These are phyloP conservation scores for Bruguiera sexangula DNA, from an alignment of 345 rosid genomes.

Conservation along the genomic window DNA sequence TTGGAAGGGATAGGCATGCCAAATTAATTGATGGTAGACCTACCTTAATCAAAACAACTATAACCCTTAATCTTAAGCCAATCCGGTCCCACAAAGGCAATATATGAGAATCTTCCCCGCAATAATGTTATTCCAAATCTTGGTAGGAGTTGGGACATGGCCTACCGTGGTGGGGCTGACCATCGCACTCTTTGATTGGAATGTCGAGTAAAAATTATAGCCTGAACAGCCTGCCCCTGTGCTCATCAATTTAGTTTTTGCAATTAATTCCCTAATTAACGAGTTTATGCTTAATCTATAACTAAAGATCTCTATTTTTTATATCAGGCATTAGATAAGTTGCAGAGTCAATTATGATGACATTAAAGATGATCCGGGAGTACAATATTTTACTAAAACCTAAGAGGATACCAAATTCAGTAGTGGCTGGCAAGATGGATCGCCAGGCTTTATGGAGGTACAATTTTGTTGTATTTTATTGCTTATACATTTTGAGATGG, in stretches of 20 bases:
- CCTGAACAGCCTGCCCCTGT: constrained; percentile 11
- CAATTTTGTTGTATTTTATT: no score
- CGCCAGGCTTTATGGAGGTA: constrained; percentile 20
- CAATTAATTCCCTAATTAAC: constrained; percentile 22
- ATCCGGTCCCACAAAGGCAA: constrained; percentile 28
- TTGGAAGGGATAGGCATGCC: constrained; percentile 14
- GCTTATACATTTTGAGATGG: no score
- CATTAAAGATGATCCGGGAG: background rate
- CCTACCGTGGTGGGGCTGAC: constrained; percentile 42
- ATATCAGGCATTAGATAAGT: no score
- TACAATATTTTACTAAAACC: constrained; percentile 2
- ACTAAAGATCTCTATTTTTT: no score
- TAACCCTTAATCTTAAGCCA: constrained; percentile 19
- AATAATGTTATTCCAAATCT: constrained; percentile 54
- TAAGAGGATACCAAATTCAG: constrained; percentile 25
- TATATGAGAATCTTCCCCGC: constrained; percentile 42
- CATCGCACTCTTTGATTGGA: constrained; percentile 23
- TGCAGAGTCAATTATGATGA: background rate
- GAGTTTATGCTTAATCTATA: constrained; percentile 9
- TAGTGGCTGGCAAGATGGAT: constrained; percentile 39
- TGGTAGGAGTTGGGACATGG: constrained; percentile 44
- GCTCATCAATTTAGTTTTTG: constrained; percentile 2
- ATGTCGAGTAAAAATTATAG: constrained; percentile 24
- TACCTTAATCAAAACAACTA: constrained; percentile 6
- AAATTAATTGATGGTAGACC: constrained; percentile 16